phyloP scores from a whole-genome alignment of 73 alveolate genomes.

The Stentor roeselii region DNA sequence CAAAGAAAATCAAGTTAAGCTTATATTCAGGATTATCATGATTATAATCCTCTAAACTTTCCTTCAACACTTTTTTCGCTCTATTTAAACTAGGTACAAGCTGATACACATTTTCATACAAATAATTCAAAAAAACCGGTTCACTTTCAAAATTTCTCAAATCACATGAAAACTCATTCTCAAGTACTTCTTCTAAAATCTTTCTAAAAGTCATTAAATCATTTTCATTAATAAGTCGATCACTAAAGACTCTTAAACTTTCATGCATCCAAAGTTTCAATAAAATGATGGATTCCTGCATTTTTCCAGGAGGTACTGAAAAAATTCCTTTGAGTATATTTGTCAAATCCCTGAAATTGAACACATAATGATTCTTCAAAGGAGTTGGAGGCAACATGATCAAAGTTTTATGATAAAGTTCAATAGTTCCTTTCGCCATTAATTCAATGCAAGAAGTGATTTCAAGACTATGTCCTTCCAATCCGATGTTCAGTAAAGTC shows the following conservation, averaged over 20 bases:
- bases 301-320: slow-evolving; percentile 71
- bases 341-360: slow-evolving; percentile 86
- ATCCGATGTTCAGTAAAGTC: slow-evolving; percentile 78
- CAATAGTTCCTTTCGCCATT: slow-evolving; percentile 65
- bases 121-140: slow-evolving; percentile 31
- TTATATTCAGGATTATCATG: slow-evolving; percentile 30
- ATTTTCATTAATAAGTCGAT: slow-evolving; percentile 84
- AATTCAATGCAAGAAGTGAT: slow-evolving; percentile 55
- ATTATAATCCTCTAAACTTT: slow-evolving; percentile 33
- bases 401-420: slow-evolving; percentile 73
- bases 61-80: slow-evolving; percentile 5
- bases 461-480: slow-evolving; percentile 70
- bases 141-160: slow-evolving; percentile 13
- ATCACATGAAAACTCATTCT: neutral
- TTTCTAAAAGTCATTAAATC: slow-evolving; percentile 69
- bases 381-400: slow-evolving; percentile 87
- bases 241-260: slow-evolving; percentile 85
- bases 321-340: slow-evolving; percentile 83
- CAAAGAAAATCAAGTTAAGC: slow-evolving; percentile 92
- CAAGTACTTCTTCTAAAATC: slow-evolving; percentile 64
- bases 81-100: slow-evolving; percentile 26
- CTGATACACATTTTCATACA: slow-evolving; percentile 33
- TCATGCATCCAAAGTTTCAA: slow-evolving; percentile 92
- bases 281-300: slow-evolving; percentile 54
- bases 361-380: slow-evolving; percentile 84